Percentiles rank a stretch among this genome's conserved stretches.
Evolutionary conservation across 805 yeast genomes (phyloP).

Genomic region (Saccharomycopsis fodiens): DNA sequence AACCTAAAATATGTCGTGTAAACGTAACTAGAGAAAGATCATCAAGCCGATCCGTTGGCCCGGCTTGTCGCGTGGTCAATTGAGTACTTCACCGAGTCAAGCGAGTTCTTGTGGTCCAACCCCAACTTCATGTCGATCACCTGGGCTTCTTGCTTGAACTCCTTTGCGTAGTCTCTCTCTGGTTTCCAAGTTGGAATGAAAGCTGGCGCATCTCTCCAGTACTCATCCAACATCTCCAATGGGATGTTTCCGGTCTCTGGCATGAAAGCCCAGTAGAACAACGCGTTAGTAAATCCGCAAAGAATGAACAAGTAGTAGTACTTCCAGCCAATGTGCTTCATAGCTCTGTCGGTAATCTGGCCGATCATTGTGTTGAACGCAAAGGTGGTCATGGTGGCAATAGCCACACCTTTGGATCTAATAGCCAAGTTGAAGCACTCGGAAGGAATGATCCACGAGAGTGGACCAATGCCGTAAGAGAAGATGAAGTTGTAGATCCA

Average conservation of each 20-base stretch:
- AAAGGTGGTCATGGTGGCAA: constrained; percentile 25
- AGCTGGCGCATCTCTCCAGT: constrained; percentile 13
- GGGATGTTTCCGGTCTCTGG: constrained; percentile 26
- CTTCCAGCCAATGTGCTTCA: constrained; percentile 24
- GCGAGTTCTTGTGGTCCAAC: constrained; percentile 3
- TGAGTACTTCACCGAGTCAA: no score
- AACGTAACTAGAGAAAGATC: no score
- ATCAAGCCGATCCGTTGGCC: no score
- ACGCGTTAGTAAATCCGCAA: constrained; percentile 26
- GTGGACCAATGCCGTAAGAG: constrained; percentile 25
- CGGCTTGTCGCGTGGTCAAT: no score
- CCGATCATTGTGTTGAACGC: constrained; percentile 32
- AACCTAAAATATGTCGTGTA: no score
- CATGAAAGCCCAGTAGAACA: constrained; percentile 29
- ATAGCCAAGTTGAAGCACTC: constrained; percentile 11
- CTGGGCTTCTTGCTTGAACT: constrained; percentile 8
- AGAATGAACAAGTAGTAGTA: constrained; percentile 25
- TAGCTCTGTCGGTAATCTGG: constrained; percentile 27
- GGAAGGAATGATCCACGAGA: constrained; percentile 21
- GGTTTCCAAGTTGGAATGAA: constrained; percentile 14
- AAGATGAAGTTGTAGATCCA: constrained; percentile 27
- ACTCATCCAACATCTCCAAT: constrained; percentile 9
- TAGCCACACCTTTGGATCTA: constrained; percentile 8
- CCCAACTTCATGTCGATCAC: constrained; percentile 7
- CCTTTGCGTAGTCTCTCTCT: constrained; percentile 4